phyloP scores from a whole-genome alignment of 2,329 filamentous ascomycete genomes.

The Apiospora sp. region DNA sequence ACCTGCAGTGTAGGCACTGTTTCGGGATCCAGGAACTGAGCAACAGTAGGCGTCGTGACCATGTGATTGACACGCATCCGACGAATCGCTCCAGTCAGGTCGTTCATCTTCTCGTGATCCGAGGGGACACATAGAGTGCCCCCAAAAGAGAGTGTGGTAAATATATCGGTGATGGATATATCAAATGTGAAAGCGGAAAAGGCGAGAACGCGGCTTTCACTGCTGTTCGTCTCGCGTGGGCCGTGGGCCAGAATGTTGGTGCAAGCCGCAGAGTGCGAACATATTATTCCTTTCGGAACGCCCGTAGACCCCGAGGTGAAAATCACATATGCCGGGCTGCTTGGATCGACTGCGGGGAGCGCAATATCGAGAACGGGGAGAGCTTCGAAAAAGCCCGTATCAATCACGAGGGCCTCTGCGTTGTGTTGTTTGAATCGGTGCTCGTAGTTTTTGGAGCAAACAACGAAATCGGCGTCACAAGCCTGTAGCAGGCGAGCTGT shows the following conservation, averaged over 20 bases:
- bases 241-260: constrained; percentile 20
- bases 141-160: not conserved
- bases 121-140: not conserved
- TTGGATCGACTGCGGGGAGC: not conserved
- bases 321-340: constrained; percentile 20
- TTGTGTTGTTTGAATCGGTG: constrained; percentile 19
- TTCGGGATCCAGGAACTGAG: constrained; percentile 14
- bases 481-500: constrained; percentile 1
- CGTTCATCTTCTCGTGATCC: not conserved
- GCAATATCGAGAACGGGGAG: not conserved
- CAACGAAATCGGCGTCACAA: not conserved
- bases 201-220: constrained; percentile 14
- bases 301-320: constrained; percentile 30
- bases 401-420: constrained; percentile 20
- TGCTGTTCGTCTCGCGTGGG: constrained; percentile 10
- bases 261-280: not conserved
- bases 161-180: constrained; percentile 18
- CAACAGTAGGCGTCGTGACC: constrained; percentile 11
- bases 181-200: constrained; percentile 16
- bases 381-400: constrained; percentile 22
- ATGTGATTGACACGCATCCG: not conserved
- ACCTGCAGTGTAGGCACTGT: not conserved
- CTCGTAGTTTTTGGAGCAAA: not conserved
- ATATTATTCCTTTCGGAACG: constrained; percentile 26
- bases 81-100: not conserved